Evolutionary conservation across 2,329 filamentous ascomycete genomes (phyloP).

Genomic region (Endothia cerciana): DNA sequence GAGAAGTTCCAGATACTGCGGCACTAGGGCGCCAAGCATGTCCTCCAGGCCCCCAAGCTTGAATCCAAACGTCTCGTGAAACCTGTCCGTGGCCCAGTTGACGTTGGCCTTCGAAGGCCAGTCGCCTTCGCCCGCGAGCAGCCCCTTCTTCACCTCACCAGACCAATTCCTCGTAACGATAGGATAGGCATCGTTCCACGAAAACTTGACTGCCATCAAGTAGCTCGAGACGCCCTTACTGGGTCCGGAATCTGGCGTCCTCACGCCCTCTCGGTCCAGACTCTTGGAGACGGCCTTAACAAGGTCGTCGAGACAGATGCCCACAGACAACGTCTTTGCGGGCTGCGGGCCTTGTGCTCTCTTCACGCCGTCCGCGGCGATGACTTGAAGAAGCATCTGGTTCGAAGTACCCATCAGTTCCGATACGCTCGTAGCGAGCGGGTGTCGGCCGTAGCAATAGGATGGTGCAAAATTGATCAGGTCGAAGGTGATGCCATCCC

Average conservation of each 20-base stretch:
- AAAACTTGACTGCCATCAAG: constrained; percentile 8
- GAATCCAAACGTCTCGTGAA: constrained; percentile 20
- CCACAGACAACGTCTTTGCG: not conserved
- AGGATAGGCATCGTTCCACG: constrained; percentile 24
- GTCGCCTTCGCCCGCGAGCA: constrained; percentile 26
- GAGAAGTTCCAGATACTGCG: constrained; percentile 27
- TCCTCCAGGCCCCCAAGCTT: constrained; percentile 23
- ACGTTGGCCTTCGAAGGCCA: constrained; percentile 25
- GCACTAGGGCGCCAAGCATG: constrained; percentile 22
- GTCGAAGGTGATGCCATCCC: constrained; percentile 28
- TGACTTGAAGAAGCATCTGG: constrained; percentile 14
- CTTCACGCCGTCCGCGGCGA: constrained; percentile 3
- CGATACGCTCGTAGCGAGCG: constrained; percentile 19
- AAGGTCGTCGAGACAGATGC: constrained; percentile 17
- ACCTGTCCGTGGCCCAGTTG: constrained; percentile 6
- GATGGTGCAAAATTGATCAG: constrained; percentile 26
- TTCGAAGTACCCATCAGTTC: constrained; percentile 27
- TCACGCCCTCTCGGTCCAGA: constrained; percentile 21
- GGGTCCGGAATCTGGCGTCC: constrained; percentile 23
- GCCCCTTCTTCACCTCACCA: constrained; percentile 24
- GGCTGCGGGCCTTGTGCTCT: not conserved
- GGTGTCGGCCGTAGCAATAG: constrained; percentile 25
- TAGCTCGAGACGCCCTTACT: constrained; percentile 23
- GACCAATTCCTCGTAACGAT: constrained; percentile 27
- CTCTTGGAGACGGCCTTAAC: constrained; percentile 22